Evolutionary conservation across 768 basidiomycete genomes (phyloP), one percentile per base, ranked within the genome.

Genomic region (Boletus bicolor): DNA sequence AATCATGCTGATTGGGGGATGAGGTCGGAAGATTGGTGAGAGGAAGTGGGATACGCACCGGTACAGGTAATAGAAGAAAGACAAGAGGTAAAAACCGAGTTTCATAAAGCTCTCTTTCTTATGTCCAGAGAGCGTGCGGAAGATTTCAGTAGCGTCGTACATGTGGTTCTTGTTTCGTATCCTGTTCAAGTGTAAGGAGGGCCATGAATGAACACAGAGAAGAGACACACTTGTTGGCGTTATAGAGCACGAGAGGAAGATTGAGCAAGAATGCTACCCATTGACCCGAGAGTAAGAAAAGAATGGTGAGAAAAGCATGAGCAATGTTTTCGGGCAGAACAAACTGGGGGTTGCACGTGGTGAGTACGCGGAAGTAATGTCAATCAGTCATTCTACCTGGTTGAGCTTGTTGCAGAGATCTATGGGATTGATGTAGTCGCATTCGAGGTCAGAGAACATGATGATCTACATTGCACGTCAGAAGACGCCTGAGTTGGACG

Each of bases 381-480:
- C 21, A 54, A 24, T 43, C 32, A 12, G 26, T 39, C 15, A 28
- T 41, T 11, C 5, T 61, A 96, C 96, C 75, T 94, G 91, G 72
- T 98, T 98, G 66, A 98, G 86, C 79, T 97, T 98, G 77, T 98
- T 98, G 77, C 97, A 98, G 38, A 98, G 86, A 75, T 99, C 97
- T 84, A 99, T 99, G 50, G 97, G 97, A 76, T 99, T 99, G 80
- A 98, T 96, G 77, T 98, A 98, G 82, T 97, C 94, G 80, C 93
- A 97, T 77, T 98, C 96, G 70, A 98, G 78, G 77, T 98, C 97
- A 43, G 94, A 97, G 80, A 98, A 98, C 96, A 98, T 98, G 79
- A 99, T 98, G 68, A 99, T 98, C 96, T 98, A 64, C 34, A 35
- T 5, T 32, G 44, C 10, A 9, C 14, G 50, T 63, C 35, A 50